These are phyloP conservation scores for Exophiala viscosa DNA, from an alignment of 2,329 filamentous ascomycete genomes.

Conservation along the genomic window DNA sequence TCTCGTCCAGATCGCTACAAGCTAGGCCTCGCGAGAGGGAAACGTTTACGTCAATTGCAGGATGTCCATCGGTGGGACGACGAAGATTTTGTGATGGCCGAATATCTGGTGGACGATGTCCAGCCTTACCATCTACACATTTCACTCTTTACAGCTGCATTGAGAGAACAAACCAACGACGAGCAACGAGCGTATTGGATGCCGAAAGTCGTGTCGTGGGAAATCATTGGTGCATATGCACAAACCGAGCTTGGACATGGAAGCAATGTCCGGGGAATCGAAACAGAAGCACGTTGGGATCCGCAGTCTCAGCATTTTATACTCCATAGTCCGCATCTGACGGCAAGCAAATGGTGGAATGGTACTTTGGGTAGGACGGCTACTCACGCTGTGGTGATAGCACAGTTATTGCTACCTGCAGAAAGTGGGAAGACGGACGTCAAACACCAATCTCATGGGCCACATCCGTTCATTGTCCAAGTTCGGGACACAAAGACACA, in stretches of 20 bases:
- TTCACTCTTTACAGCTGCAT: conserved; percentile 49
- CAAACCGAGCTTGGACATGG: conserved; percentile 52
- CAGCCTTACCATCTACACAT: conserved; percentile 51
- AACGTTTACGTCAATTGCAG: conserved; percentile 45
- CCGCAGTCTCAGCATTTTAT: conserved; percentile 44
- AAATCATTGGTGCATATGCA: conserved; percentile 51
- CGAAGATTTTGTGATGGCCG: conserved; percentile 48
- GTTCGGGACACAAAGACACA: conserved; percentile 48
- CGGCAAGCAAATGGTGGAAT: conserved; percentile 55
- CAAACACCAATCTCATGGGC: conserved; percentile 42
- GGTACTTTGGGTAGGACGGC: conserved; percentile 49
- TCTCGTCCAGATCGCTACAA: conserved; percentile 50
- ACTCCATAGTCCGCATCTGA: conserved; percentile 49
- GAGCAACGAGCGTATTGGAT: conserved; percentile 48
- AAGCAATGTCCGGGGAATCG: conserved; percentile 49
- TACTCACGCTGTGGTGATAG: conserved; percentile 52
- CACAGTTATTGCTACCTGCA: conserved; percentile 47
- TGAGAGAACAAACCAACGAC: conserved; percentile 47
- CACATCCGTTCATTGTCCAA: conserved; percentile 51
- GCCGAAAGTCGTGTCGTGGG: conserved; percentile 46
- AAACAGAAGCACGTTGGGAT: conserved; percentile 47
- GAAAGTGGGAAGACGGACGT: neutral
- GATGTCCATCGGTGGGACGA: conserved; percentile 45
- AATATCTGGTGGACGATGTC: conserved; percentile 52
- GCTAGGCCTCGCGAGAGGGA: conserved; percentile 49